phyloP scores from a whole-genome alignment of 2,329 filamentous ascomycete genomes.

The Coniochaeta sp. region DNA sequence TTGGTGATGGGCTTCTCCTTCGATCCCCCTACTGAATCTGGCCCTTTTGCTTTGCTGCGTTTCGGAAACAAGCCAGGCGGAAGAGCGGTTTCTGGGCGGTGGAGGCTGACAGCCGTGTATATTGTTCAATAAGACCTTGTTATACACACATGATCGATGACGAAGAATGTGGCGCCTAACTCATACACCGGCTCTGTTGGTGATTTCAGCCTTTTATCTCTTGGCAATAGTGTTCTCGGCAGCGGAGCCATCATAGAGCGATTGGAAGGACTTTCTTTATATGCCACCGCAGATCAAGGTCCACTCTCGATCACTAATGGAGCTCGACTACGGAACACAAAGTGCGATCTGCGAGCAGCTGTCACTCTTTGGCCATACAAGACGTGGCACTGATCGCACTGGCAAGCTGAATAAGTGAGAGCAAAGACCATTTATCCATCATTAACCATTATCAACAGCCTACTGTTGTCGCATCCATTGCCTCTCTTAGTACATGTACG shows the following conservation, averaged over 20 bases:
- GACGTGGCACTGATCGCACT: neutral
- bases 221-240: too few species aligned
- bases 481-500: neutral
- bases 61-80: slow-evolving; percentile 3
- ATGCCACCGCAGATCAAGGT: too few species aligned
- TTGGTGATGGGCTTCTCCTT: neutral
- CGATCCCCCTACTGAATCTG: neutral
- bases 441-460: slow-evolving; percentile 3
- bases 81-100: neutral
- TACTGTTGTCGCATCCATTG: neutral
- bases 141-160: slow-evolving; percentile 1
- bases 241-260: too few species aligned
- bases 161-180: neutral
- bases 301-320: neutral
- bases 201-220: neutral
- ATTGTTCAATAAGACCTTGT: slow-evolving; percentile 17
- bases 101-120: slow-evolving; percentile 28
- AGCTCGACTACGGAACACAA: neutral
- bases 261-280: too few species aligned
- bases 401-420: neutral
- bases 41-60: neutral
- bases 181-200: too few species aligned
- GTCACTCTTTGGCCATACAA: neutral
- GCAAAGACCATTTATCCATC: neutral
- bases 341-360: neutral